Evolutionary conservation across 2,329 filamentous ascomycete genomes (phyloP).

Genomic region (Epichloe gansuensis): DNA sequence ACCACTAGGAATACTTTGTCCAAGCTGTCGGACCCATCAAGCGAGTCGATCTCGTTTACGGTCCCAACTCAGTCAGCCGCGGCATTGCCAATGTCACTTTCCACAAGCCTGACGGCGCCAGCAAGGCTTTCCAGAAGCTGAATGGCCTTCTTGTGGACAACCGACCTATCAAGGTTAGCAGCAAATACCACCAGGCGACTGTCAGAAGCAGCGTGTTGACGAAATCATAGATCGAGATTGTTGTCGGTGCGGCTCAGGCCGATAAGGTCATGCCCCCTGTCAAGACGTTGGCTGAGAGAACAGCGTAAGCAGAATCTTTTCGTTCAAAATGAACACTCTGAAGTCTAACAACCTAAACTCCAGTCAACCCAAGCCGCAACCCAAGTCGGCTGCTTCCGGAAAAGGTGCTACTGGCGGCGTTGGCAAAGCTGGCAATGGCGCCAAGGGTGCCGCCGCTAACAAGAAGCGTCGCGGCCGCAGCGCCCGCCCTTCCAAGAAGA

Average conservation of each 20-base stretch:
- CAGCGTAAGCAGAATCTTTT: constrained; percentile 39
- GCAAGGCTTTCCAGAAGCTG: constrained; percentile 68
- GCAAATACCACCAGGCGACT: background rate
- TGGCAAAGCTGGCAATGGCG: constrained; percentile 24
- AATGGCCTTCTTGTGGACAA: constrained; percentile 87
- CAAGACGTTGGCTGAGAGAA: constrained; percentile 69
- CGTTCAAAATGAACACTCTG: background rate
- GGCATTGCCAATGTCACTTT: constrained; percentile 89
- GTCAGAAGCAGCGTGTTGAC: constrained; percentile 11
- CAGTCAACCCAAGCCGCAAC: constrained; percentile 36
- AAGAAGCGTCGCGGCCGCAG: constrained; percentile 46
- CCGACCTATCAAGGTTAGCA: constrained; percentile 68
- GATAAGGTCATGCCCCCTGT: constrained; percentile 52
- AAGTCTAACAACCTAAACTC: constrained; percentile 5
- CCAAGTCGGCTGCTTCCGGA: constrained; percentile 65
- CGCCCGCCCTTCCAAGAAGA: constrained; percentile 67
- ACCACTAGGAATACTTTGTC: constrained; percentile 85
- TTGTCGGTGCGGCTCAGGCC: constrained; percentile 64
- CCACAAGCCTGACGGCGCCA: constrained; percentile 64
- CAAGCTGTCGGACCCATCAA: constrained; percentile 83
- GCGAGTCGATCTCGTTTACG: constrained; percentile 83
- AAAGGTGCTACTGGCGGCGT: constrained; percentile 35
- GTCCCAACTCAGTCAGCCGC: constrained; percentile 79
- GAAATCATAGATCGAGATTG: constrained; percentile 63
- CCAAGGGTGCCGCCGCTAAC: constrained; percentile 34